These are phyloP conservation scores for Zea luxurians DNA, from an alignment of 176 grass and related monocot genomes.

Conservation along the genomic window DNA sequence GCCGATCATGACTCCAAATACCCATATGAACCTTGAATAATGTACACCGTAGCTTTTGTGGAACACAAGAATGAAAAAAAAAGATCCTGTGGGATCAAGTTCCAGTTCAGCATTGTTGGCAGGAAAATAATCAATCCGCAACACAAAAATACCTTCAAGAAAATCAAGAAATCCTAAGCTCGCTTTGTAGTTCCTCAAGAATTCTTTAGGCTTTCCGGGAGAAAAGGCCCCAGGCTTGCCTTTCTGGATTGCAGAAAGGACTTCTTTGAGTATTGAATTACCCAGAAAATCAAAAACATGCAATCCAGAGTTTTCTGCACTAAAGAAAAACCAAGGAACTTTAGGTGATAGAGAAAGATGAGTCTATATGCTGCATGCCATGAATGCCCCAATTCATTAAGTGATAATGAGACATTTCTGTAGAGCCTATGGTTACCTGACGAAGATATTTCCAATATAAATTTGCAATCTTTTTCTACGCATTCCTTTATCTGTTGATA, in stretches of 20 bases:
- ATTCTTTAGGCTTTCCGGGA: constrained; percentile 87
- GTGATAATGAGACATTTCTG: neutral
- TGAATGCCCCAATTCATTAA: neutral
- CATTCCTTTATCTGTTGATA: constrained; percentile 77
- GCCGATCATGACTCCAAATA: constrained; percentile 18
- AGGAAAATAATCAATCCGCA: constrained; percentile 7
- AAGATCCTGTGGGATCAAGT: neutral
- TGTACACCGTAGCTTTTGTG: neutral
- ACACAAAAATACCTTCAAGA: constrained; percentile 75
- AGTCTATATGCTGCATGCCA: neutral
- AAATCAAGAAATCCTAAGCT: constrained; percentile 87
- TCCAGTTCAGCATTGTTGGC: neutral
- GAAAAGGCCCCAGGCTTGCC: constrained; percentile 91
- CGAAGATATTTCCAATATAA: constrained; percentile 94
- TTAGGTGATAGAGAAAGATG: constrained; percentile 34
- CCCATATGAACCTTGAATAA: neutral
- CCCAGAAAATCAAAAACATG: constrained; percentile 99
- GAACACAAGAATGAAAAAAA: constrained; percentile 22
- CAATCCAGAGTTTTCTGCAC: constrained; percentile 91
- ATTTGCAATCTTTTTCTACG: constrained; percentile 92
- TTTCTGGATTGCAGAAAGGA: constrained; percentile 80
- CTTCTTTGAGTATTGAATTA: constrained; percentile 97
- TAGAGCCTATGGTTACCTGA: constrained; percentile 48
- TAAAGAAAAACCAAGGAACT: constrained; percentile 1
- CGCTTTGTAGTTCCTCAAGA: constrained; percentile 91